These are phyloP conservation scores for Cyclotella sp. DNA, from an alignment of 108 stramenopile genomes.

Conservation along the genomic window DNA sequence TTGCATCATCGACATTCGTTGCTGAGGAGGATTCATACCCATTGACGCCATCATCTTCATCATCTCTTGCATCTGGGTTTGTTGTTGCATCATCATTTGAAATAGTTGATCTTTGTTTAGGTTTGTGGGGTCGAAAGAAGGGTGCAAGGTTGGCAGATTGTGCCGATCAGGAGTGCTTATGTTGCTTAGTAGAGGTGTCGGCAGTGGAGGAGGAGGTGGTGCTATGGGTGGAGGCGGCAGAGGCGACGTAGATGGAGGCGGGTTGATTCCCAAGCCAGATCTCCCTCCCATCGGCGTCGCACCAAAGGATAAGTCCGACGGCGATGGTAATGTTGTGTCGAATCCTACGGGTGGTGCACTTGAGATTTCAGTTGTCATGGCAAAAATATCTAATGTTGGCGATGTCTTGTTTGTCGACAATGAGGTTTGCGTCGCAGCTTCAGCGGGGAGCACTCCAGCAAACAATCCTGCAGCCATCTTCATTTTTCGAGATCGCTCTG, in stretches of 20 bases:
- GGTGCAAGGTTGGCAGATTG: neutral
- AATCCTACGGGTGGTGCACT: slow-evolving; percentile 1
- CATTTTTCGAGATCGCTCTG: slow-evolving; percentile 42
- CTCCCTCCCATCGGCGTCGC: slow-evolving; percentile 35
- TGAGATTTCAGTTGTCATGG: slow-evolving; percentile 6
- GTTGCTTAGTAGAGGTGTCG: neutral
- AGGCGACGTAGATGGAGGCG: slow-evolving; percentile 18
- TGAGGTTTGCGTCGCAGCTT: neutral
- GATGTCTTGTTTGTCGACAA: neutral
- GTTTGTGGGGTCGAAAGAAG: slow-evolving; percentile 10
- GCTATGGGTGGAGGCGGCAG: slow-evolving; percentile 16
- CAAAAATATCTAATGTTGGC: slow-evolving; percentile 15
- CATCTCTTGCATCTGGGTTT: slow-evolving; percentile 52
- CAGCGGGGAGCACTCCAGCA: slow-evolving; percentile 35
- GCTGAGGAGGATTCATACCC: neutral
- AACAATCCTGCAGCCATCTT: slow-evolving; percentile 45
- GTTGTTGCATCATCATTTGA: slow-evolving; percentile 56
- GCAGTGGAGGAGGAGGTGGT: neutral
- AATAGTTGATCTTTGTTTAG: slow-evolving; percentile 35
- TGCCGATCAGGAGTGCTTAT: neutral
- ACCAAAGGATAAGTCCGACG: slow-evolving; percentile 25
- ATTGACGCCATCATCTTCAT: slow-evolving; percentile 47
- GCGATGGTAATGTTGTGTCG: no score
- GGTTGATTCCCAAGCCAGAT: neutral
- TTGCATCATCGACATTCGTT: neutral